Evolutionary conservation across 1,284 basidiomycete genomes (phyloP).

Genomic region (Neonothopanus nambi): DNA sequence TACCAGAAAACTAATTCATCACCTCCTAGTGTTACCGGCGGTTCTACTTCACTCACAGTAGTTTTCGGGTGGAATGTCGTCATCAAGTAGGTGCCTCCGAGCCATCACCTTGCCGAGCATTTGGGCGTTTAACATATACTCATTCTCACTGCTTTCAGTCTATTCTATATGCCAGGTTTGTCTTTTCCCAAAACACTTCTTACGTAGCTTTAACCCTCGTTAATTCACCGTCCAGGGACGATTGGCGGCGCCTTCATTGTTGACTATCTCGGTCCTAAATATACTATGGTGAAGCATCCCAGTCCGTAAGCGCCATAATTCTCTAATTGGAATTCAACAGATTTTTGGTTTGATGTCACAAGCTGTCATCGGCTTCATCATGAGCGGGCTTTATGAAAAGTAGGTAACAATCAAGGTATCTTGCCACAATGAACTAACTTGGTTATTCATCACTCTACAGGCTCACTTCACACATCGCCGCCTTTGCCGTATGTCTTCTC

Average conservation of each 20-base stretch:
- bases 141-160: conserved; percentile 35
- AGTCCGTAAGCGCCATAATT: neutral
- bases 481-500: conserved; percentile 64
- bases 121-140: neutral
- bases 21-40: conserved; percentile 56
- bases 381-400: conserved; percentile 76
- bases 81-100: conserved; percentile 71
- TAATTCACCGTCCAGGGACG: conserved; percentile 40
- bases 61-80: conserved; percentile 79
- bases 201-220: neutral
- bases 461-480: conserved; percentile 66
- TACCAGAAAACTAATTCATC: neutral
- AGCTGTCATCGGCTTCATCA: conserved; percentile 78
- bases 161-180: conserved; percentile 71
- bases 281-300: conserved; percentile 59
- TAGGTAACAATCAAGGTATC: too few species aligned
- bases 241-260: conserved; percentile 78
- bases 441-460: too few species aligned
- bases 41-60: conserved; percentile 46
- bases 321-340: conserved; percentile 30
- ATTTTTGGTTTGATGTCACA: conserved; percentile 72
- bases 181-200: neutral
- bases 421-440: too few species aligned
- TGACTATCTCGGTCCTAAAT: conserved; percentile 74
- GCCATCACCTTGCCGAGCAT: neutral